Evolutionary conservation across 352 stramenopile species (phyloP).

Genomic region (Pythium aquatile): DNA sequence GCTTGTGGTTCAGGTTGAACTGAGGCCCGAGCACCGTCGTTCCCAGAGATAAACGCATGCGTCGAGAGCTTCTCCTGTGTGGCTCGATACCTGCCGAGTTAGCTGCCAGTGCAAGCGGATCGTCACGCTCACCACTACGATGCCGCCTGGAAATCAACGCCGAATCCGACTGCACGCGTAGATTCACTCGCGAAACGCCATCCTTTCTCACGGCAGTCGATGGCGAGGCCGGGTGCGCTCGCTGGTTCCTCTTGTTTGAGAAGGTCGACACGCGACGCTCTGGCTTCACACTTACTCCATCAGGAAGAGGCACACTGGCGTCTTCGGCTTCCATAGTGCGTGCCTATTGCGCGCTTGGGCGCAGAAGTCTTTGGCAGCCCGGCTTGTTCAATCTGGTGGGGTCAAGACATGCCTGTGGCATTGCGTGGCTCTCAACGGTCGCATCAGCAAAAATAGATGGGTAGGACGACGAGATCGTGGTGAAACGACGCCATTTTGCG

Average conservation of each 20-base stretch:
- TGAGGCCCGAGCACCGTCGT: not conserved
- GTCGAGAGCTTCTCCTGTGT: not conserved
- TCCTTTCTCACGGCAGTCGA: not conserved
- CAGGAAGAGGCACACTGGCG: not conserved
- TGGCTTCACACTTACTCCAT: not conserved
- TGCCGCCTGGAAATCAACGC: not conserved
- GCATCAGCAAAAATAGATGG: too few species aligned
- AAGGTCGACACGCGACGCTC: not conserved
- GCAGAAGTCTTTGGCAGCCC: too few species aligned
- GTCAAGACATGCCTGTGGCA: too few species aligned
- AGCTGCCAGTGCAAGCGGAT: not conserved
- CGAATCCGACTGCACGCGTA: conserved; percentile 14
- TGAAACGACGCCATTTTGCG: too few species aligned
- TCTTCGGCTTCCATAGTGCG: not conserved
- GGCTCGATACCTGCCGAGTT: not conserved
- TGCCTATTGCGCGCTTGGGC: not conserved
- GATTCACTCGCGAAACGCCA: not conserved
- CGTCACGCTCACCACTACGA: not conserved
- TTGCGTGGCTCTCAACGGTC: not conserved
- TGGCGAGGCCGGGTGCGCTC: not conserved
- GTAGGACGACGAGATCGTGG: too few species aligned
- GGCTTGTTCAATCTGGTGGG: too few species aligned
- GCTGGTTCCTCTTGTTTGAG: not conserved
- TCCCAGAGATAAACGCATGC: not conserved
- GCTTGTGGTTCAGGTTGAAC: conserved; percentile 14